Evolutionary conservation across 371 early-diverging fungal species (phyloP), one percentile per base, ranked within the genome.

Genomic region (Mucor racemosus): DNA sequence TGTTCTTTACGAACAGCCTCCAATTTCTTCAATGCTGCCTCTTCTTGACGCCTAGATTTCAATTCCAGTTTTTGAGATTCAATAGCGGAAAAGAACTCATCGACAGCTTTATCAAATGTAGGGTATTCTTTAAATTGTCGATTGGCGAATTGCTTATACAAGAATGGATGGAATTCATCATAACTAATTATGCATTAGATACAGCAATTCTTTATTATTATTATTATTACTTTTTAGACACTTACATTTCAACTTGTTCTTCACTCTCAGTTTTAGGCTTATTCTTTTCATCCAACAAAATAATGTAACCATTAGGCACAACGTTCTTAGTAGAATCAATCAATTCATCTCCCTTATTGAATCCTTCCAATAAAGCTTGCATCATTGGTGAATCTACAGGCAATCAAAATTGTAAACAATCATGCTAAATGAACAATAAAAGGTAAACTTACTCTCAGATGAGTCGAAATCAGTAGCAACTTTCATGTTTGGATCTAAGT

Each of bases 81-180:
- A 35, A 95, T 86, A 10, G 91, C 87, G 0, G 95, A 94, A 69
- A 91, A 98, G 78, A 91, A 99, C 60, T 93, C 91, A 71, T 99
- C 99, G 0, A 95, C 95, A 0, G 95, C 91, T 41, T 85, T 82
- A 69, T 93, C 89, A 85, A 98, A 98, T 1, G 90, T 87, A 36
- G 73, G 77, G 42, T 85, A 92, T 62, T 90, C 88, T 55, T 86
- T 86, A 73, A 80, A 75, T 15, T 71, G 63, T 38, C 71, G 74
- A 33, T 76, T 65, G 44, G 69, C 62, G 68, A 88, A 90, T 64
- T 96, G 97, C 17, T 86, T 84, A 65, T 94, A 94, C 31, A 89
- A 76, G 73, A 88, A 90, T 0, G 97, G 97, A 53, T 95, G 92
- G 72, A 94, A 96, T 63, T 98, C 98, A 62, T 94, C 92, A 73